Conservation (phyloP, 495 filamentous ascomycete species). For the Apodospora peruviana region DNA sequence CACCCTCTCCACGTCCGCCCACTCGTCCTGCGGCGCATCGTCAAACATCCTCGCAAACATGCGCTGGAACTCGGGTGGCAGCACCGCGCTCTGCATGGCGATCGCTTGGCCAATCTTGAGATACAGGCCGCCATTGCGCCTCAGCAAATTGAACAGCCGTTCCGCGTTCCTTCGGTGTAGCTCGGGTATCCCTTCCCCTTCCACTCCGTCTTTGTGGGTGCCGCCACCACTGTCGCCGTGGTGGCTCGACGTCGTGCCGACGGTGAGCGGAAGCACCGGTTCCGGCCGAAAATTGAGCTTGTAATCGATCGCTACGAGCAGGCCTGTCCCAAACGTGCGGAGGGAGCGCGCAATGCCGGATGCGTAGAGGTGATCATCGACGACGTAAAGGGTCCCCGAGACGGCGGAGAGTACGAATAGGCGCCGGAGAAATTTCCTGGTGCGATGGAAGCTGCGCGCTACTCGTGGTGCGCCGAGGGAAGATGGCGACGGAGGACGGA, state of each 20-base stretch:
- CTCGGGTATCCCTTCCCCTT: conserved; percentile 42
- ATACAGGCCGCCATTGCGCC: conserved; percentile 86
- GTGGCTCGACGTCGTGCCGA: background rate
- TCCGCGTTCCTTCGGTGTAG: conserved; percentile 80
- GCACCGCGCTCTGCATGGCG: conserved; percentile 91
- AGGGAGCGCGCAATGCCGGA: conserved; percentile 71
- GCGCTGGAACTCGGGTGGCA: conserved; percentile 88
- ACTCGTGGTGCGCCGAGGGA: conserved; percentile 70
- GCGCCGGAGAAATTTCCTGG: conserved; percentile 69
- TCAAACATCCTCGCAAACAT: conserved; percentile 98
- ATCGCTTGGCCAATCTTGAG: conserved; percentile 98
- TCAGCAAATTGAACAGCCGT: conserved; percentile 70
- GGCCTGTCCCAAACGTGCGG: conserved; percentile 70
- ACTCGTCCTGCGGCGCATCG: conserved; percentile 92
- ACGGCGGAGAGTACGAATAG: conserved; percentile 57
- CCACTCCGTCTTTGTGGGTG: background rate
- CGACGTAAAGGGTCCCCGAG: conserved; percentile 53
- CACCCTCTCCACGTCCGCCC: conserved; percentile 80
- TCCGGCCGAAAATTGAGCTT: conserved; percentile 90
- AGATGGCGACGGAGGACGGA: conserved; percentile 72
- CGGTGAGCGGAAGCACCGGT: conserved; percentile 35
- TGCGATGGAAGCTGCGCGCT: conserved; percentile 59
- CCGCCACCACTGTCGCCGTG: conserved; percentile 56
- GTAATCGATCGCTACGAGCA: conserved; percentile 86
- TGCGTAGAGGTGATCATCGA: conserved; percentile 72